phyloP scores from a whole-genome alignment of 495 filamentous ascomycete genomes.

The Penicillium coprophilum region DNA sequence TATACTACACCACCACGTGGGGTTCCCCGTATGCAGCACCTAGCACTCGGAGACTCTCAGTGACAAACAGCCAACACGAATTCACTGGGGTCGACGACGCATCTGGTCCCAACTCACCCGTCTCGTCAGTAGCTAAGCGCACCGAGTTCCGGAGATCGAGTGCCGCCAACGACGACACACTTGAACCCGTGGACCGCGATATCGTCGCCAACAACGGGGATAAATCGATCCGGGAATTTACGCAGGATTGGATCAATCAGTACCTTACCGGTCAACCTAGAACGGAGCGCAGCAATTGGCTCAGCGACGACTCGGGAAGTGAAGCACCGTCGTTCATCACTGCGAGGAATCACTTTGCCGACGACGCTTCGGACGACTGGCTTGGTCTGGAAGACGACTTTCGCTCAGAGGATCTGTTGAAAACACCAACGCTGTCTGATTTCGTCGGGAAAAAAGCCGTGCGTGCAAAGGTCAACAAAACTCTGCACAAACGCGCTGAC shows the following conservation, averaged over 20 bases:
- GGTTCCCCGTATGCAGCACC: conserved; percentile 69
- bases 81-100: conserved; percentile 35
- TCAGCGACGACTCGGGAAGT: conserved; percentile 69
- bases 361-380: conserved; percentile 46
- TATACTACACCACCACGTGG: conserved; percentile 68
- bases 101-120: conserved; percentile 41
- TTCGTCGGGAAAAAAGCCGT: conserved; percentile 36
- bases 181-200: conserved; percentile 27
- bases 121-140: conserved; percentile 49
- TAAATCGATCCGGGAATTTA: conserved; percentile 57
- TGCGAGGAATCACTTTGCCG: conserved; percentile 44
- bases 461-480: conserved; percentile 47
- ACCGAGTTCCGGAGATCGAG: conserved; percentile 54
- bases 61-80: conserved; percentile 47
- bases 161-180: conserved; percentile 25
- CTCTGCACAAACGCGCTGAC: conserved; percentile 57
- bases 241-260: conserved; percentile 76
- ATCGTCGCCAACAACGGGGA: conserved; percentile 39
- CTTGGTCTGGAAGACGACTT: conserved; percentile 46
- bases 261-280: conserved; percentile 62
- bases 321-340: conserved; percentile 49
- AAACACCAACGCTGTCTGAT: conserved; percentile 46
- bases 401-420: conserved; percentile 41
- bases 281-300: conserved; percentile 67
- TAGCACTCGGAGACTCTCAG: conserved; percentile 49